Conservation (phyloP, 768 basidiomycete genomes). For the Auriculariales sp. region DNA sequence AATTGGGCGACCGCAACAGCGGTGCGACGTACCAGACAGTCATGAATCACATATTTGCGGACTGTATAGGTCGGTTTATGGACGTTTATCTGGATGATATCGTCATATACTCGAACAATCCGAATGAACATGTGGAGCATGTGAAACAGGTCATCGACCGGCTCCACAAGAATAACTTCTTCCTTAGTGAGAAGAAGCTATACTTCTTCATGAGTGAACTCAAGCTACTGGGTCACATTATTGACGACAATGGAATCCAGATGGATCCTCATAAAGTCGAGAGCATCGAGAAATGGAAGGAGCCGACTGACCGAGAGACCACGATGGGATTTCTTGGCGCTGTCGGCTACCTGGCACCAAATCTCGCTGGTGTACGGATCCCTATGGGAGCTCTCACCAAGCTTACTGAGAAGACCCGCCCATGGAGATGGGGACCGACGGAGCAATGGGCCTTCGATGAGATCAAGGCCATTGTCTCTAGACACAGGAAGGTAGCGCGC, state of each 20-base stretch:
- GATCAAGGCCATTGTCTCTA: conserved; percentile 2
- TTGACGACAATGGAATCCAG: conserved; percentile 23
- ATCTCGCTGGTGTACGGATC: not conserved
- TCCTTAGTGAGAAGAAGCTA: conserved; percentile 21
- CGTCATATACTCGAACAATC: conserved; percentile 17
- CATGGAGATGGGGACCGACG: not conserved
- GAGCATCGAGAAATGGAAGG: conserved; percentile 16
- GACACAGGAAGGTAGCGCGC: not conserved
- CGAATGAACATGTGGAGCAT: conserved; percentile 17
- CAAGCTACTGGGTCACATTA: conserved; percentile 18
- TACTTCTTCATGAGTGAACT: conserved; percentile 16
- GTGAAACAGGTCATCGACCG: conserved; percentile 20
- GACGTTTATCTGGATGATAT: conserved; percentile 23
- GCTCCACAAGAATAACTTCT: conserved; percentile 19
- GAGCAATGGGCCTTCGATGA: conserved; percentile 5
- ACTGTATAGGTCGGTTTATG: conserved; percentile 18
- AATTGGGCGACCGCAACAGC: conserved; percentile 19
- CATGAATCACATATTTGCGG: conserved; percentile 26
- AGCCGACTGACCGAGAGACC: conserved; percentile 17
- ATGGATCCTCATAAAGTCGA: conserved; percentile 34
- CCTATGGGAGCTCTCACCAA: not conserved
- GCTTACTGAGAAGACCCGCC: not conserved
- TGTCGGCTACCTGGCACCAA: conserved; percentile 16
- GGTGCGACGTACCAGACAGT: conserved; percentile 27
- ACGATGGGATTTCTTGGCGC: conserved; percentile 20